Base-by-base conservation (phyloP, 352 stramenopile species). In the Stramenopiles sp. region DNA sequence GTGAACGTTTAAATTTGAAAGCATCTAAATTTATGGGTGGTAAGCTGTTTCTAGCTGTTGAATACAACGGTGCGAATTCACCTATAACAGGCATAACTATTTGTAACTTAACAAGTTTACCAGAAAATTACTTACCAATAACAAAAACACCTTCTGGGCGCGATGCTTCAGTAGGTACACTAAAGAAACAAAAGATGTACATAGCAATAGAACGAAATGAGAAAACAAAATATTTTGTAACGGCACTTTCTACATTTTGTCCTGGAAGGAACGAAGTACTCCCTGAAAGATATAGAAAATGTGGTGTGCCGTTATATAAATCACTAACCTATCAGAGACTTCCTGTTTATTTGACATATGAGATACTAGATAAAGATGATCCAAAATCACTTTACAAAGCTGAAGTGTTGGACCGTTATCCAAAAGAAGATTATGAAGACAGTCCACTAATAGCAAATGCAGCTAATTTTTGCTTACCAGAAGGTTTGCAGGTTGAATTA, bases 391-490 rank as follows among this genome's bases (percentile, higher is more conserved):
- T 33, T 31, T 76, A 76, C 13, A 76, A 76, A 13, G 65, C 65
- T 20, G 30, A 76, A 33, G 31, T 76, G 4, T 76, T 76, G 31
- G 65, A 76, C 13, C 65, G 65, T 1, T 76, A 76, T 33, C 65
- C 65, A 13, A 33, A 33, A 13, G 31, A 31, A 13, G 65, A 76
- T 76, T 76, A 76, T 13, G 30, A 31, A 33, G 65, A 76, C 31
- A 33, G 30, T 33, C 65, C 65, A 13, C 31, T 76, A 7, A 31
- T 76, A 13, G 30, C 31, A 33, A 76, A 76, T 76, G 65, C 65
- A 13, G 65, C 65, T 33, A 76, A 33, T 76, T 76, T 76, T 76
- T 76, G 65, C 13, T 76, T 76, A 20, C 65, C 65, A 4, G 65
- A 76, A 76, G 65, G 65, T 4, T 20, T 76, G 65, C 65, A 76